Conservation (phyloP, 208 protist genomes). For the Giardia muris region DNA sequence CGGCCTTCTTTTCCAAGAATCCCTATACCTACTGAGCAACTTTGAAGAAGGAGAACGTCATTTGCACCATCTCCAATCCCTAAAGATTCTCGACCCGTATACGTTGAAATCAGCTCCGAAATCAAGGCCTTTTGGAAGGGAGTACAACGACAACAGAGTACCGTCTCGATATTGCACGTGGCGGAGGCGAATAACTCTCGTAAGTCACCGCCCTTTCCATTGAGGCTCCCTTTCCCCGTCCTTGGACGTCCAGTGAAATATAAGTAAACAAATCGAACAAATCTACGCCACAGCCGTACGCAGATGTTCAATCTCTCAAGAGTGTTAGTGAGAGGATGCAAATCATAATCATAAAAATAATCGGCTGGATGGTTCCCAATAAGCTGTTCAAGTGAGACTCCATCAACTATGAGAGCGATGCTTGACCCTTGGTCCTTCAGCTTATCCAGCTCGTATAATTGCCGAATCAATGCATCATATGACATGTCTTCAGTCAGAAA, state of each 20-base stretch:
- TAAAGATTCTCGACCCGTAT: neutral
- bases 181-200: neutral
- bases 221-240: neutral
- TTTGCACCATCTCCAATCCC: slow-evolving; percentile 40
- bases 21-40: slow-evolving; percentile 31
- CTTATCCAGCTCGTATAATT: neutral
- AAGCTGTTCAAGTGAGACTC: neutral
- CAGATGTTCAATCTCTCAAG: neutral
- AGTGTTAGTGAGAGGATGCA: neutral
- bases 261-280: neutral
- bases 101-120: slow-evolving; percentile 8
- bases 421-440: neutral
- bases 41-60: slow-evolving; percentile 35
- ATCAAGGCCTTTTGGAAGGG: slow-evolving; percentile 32
- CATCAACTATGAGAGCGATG: neutral
- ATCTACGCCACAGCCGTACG: neutral
- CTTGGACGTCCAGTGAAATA: neutral
- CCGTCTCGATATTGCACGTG: neutral
- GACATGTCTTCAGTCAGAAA: neutral
- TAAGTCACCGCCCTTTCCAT: neutral
- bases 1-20: slow-evolving; percentile 34
- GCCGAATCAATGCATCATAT: neutral
- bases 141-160: slow-evolving; percentile 31
- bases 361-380: neutral
- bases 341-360: neutral